These are phyloP conservation scores for Salix viminalis DNA, from an alignment of 345 rosid species.

Conservation along the genomic window DNA sequence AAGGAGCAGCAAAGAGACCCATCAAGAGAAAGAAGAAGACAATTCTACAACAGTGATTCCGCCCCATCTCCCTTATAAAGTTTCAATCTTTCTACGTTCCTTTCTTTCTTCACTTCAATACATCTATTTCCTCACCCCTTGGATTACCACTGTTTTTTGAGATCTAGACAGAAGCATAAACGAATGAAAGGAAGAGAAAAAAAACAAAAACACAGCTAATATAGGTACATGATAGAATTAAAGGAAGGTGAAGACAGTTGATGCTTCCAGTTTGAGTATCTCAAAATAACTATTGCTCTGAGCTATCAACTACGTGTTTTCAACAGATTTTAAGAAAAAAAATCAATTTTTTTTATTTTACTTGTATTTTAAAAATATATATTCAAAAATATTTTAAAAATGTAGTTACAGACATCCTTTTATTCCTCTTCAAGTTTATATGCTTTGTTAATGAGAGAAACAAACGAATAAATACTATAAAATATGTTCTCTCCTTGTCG, in stretches of 20 bases:
- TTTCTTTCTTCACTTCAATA: neutral
- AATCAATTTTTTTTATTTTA: no score
- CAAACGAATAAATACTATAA: neutral
- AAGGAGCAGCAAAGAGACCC: constrained; percentile 25
- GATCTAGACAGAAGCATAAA: neutral
- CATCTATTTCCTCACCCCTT: neutral
- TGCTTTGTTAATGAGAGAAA: neutral
- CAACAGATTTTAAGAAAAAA: no score
- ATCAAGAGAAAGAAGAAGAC: constrained; percentile 25
- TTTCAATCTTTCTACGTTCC: neutral
- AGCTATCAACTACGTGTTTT: neutral
- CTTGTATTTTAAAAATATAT: no score
- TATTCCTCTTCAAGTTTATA: neutral
- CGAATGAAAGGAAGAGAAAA: no score
- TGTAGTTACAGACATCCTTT: no score
- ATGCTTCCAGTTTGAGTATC: neutral
- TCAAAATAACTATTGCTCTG: neutral
- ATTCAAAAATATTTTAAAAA: no score
- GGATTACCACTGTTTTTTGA: neutral
- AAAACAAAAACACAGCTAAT: no score
- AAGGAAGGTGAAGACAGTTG: neutral
- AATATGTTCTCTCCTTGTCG: neutral
- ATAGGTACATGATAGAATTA: neutral
- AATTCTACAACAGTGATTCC: constrained; percentile 11
- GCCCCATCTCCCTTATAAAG: constrained; percentile 19